phyloP scores from a whole-genome alignment of 192 early-diverging fungal species.

The Linnemannia hyalina region DNA sequence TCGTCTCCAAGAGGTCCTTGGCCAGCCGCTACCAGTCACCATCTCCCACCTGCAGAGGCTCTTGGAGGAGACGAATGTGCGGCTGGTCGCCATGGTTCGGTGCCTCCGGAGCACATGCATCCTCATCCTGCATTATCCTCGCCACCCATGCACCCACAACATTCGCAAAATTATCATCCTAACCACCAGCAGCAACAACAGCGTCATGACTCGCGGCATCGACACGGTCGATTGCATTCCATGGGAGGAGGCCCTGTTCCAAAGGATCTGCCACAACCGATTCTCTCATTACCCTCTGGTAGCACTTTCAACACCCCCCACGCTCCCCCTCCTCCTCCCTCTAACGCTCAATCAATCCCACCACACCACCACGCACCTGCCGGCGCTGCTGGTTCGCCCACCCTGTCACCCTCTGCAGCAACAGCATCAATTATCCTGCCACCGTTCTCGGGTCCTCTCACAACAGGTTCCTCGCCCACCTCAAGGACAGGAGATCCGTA shows the following conservation, averaged over 20 bases:
- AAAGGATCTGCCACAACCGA: conserved; percentile 37
- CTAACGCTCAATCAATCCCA: too few relatives aligned
- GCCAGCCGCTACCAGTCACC: background rate
- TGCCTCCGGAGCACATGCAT: background rate
- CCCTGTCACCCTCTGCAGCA: background rate
- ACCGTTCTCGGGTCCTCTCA: background rate
- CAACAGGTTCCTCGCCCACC: background rate
- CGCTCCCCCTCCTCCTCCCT: background rate
- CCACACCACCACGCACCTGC: background rate
- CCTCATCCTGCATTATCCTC: conserved; percentile 9
- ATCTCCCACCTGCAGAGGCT: background rate
- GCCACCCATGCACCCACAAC: conserved; percentile 15
- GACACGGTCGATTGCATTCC: conserved; percentile 32
- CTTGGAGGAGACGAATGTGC: background rate
- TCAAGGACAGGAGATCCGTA: background rate
- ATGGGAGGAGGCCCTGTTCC: conserved; percentile 17
- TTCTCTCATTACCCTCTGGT: conserved; percentile 38
- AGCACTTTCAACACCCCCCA: conserved; percentile 23
- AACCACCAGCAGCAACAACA: conserved; percentile 9
- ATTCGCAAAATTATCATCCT: background rate
- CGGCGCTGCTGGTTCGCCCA: background rate
- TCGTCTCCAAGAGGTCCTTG: background rate
- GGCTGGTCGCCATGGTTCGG: background rate
- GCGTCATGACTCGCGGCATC: conserved; percentile 24
- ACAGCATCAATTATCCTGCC: conserved; percentile 2